A percentile compares a stretch with the other conserved stretches of the same genome.
These are phyloP conservation scores for Ogataea nitratoaversa DNA, from an alignment of 805 yeast species.

Conservation along the genomic window DNA sequence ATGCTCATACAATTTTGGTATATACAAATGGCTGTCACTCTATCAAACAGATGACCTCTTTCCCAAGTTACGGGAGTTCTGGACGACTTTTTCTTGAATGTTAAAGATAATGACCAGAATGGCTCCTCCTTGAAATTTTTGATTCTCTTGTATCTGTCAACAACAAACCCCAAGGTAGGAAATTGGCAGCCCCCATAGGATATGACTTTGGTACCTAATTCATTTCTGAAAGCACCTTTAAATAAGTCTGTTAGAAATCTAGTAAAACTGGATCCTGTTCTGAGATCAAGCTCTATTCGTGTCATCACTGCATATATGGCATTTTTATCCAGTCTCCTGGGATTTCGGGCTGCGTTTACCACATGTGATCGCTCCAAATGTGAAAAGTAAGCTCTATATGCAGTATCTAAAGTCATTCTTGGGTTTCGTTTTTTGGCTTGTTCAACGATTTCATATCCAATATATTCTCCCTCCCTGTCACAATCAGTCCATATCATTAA, in stretches of 20 bases:
- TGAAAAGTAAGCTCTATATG: constrained; percentile 80
- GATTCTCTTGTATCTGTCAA: constrained; percentile 80
- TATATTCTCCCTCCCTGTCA: constrained; percentile 93
- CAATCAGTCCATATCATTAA: constrained; percentile 98
- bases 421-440: constrained; percentile 58
- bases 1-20: constrained; percentile 61
- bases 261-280: constrained; percentile 89
- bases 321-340: constrained; percentile 56
- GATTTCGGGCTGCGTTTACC: constrained; percentile 66
- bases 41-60: constrained; percentile 67
- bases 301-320: constrained; percentile 83
- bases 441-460: constrained; percentile 76
- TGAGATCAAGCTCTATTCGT: constrained; percentile 79
- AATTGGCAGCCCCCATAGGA: constrained; percentile 95
- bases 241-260: constrained; percentile 63
- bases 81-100: constrained; percentile 39
- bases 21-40: constrained; percentile 55
- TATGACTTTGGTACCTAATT: constrained; percentile 28
- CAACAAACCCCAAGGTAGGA: constrained; percentile 95
- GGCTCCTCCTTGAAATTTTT: constrained; percentile 68
- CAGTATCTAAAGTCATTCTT: constrained; percentile 40
- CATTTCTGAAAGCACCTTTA: constrained; percentile 29
- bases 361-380: constrained; percentile 80
- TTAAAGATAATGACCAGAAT: constrained; percentile 71
- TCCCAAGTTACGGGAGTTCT: constrained; percentile 63